phyloP scores from a whole-genome alignment of 225 moss, liverwort and hornwort species.

The Bryoerythrophyllum caledonicum region DNA sequence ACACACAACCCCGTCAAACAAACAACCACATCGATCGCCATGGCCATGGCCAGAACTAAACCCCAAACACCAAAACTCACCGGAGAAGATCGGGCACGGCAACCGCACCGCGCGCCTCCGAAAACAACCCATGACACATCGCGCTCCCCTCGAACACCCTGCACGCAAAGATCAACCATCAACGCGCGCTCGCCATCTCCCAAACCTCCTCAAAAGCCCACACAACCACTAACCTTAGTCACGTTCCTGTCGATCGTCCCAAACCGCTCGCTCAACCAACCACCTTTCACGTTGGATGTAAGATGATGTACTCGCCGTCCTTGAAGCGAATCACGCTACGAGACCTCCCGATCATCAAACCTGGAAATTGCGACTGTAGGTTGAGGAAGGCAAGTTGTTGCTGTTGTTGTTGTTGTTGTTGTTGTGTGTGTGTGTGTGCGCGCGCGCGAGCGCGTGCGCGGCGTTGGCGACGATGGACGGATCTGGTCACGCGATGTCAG shows the following conservation, averaged over 20 bases:
- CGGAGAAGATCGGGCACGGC: slow-evolving; percentile 36
- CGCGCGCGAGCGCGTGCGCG: background rate
- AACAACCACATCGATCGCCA: background rate
- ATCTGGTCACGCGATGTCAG: slow-evolving; percentile 25
- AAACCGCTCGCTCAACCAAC: background rate
- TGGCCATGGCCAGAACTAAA: background rate
- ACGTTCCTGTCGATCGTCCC: background rate
- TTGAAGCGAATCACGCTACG: slow-evolving; percentile 18
- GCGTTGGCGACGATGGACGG: background rate
- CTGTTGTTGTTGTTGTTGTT: too few relatives aligned
- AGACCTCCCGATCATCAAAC: background rate
- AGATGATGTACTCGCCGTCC: slow-evolving; percentile 23
- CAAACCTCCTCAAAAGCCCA: background rate
- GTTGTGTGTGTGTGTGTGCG: background rate
- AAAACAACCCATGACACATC: slow-evolving; percentile 47
- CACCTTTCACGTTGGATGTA: slow-evolving; percentile 11
- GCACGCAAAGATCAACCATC: slow-evolving; percentile 19
- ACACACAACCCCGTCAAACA: background rate
- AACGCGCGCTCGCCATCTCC: background rate
- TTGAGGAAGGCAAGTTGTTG: background rate
- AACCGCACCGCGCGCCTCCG: slow-evolving; percentile 26
- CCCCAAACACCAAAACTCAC: slow-evolving; percentile 16
- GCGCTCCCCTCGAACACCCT: slow-evolving; percentile 15
- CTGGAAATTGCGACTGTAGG: background rate
- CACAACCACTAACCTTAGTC: slow-evolving; percentile 22